Evolutionary conservation across 1,139 yeast genomes (phyloP).

Genomic region (Pneumocystis sp.): DNA sequence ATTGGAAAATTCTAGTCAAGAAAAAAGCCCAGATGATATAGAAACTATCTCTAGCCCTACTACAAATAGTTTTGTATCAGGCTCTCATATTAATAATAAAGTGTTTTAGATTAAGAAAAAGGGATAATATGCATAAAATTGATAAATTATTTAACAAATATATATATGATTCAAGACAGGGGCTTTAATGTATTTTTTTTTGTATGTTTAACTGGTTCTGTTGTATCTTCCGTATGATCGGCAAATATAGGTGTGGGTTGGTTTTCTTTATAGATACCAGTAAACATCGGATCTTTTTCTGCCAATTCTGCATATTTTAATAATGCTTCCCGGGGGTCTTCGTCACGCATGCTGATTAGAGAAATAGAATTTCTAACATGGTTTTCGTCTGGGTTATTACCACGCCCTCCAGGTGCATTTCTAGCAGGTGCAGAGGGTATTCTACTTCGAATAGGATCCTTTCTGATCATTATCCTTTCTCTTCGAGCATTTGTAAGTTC

Average conservation of each 20-base stretch:
- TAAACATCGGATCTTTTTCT: slow-evolving; percentile 19
- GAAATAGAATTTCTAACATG: slow-evolving; percentile 1
- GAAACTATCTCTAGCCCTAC: not conserved
- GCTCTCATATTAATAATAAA: not conserved
- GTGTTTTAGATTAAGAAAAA: not conserved
- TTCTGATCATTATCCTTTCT: slow-evolving; percentile 9
- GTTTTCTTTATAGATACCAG: slow-evolving; percentile 7
- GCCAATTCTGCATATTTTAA: slow-evolving; percentile 25
- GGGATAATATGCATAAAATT: not conserved
- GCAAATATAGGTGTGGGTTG: not conserved
- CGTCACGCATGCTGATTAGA: slow-evolving; percentile 17
- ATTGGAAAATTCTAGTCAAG: not conserved
- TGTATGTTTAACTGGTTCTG: not conserved
- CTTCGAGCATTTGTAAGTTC: slow-evolving; percentile 4
- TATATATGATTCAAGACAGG: not conserved
- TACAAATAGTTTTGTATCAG: not conserved
- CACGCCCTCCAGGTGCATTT: not conserved
- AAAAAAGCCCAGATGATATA: not conserved
- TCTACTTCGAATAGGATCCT: slow-evolving; percentile 10
- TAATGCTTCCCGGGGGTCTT: slow-evolving; percentile 28
- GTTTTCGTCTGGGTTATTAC: not conserved
- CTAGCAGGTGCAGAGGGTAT: slow-evolving; percentile 7
- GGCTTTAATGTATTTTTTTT: not conserved
- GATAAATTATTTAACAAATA: not conserved
- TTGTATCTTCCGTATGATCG: not conserved